These are phyloP conservation scores for Lichtheimia ramosa DNA, from an alignment of 371 early-diverging fungal genomes.

Conservation along the genomic window DNA sequence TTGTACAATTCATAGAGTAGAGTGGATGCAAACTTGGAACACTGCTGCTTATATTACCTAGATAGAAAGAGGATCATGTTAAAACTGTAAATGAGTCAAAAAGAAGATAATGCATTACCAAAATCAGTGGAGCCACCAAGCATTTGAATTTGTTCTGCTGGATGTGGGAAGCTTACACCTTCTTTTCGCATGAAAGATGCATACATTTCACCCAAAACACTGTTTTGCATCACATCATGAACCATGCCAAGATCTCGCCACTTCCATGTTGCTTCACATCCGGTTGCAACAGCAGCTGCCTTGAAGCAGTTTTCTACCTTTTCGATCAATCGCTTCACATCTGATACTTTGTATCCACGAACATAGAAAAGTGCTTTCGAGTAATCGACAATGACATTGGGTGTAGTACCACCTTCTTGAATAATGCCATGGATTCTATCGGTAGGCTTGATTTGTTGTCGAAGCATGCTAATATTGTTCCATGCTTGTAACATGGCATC, in stretches of 20 bases:
- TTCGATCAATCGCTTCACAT: slow-evolving; percentile 46
- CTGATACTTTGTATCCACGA: slow-evolving; percentile 48
- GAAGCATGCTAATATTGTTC: slow-evolving; percentile 63
- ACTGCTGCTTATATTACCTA: slow-evolving; percentile 58
- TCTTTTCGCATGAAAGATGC: slow-evolving; percentile 35
- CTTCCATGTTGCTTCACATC: slow-evolving; percentile 60
- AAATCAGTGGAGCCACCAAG: slow-evolving; percentile 69
- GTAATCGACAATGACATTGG: slow-evolving; percentile 63
- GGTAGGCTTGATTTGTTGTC: slow-evolving; percentile 69
- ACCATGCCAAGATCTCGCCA: slow-evolving; percentile 47
- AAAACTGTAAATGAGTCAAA: slow-evolving; percentile 44
- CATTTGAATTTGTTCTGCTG: slow-evolving; percentile 32
- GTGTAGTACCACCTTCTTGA: slow-evolving; percentile 64
- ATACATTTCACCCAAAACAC: slow-evolving; percentile 58
- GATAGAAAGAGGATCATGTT: slow-evolving; percentile 69
- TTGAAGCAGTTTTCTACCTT: slow-evolving; percentile 60
- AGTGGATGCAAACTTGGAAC: slow-evolving; percentile 42
- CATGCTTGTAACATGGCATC: slow-evolving; percentile 67
- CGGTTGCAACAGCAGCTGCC: slow-evolving; percentile 69
- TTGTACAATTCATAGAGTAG: slow-evolving; percentile 28
- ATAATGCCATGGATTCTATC: slow-evolving; percentile 77
- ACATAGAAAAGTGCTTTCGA: slow-evolving; percentile 54
- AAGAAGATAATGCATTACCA: slow-evolving; percentile 68
- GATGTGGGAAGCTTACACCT: slow-evolving; percentile 14
- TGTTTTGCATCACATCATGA: slow-evolving; percentile 53